These are phyloP conservation scores for Leucosporidium scottii DNA, from an alignment of 768 basidiomycete genomes.

Conservation along the genomic window DNA sequence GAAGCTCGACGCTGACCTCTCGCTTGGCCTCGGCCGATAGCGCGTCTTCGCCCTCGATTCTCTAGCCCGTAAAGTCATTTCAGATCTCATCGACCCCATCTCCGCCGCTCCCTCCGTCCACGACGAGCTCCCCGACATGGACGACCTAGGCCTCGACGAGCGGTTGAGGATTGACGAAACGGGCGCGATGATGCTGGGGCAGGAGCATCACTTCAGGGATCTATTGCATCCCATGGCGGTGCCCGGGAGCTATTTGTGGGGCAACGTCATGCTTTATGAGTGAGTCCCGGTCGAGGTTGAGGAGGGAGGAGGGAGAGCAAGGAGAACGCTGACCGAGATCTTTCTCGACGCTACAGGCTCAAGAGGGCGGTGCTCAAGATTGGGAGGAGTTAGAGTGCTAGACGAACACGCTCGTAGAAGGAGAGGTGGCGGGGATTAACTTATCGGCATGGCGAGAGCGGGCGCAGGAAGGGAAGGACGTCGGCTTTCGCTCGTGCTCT, in stretches of 20 bases:
- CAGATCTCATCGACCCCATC: slow-evolving; percentile 17
- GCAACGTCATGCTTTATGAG: slow-evolving; percentile 32
- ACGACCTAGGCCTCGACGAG: slow-evolving; percentile 25
- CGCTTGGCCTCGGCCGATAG: neutral
- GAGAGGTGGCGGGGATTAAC: too few species aligned
- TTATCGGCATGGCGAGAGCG: too few species aligned
- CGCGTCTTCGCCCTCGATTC: slow-evolving; percentile 31
- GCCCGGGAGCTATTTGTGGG: slow-evolving; percentile 32
- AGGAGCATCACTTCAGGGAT: slow-evolving; percentile 32
- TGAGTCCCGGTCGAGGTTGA: neutral
- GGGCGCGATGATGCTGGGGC: slow-evolving; percentile 25
- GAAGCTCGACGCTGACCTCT: neutral
- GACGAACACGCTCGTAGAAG: too few species aligned
- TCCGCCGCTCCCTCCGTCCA: neutral
- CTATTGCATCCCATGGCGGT: slow-evolving; percentile 30
- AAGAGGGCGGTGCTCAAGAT: slow-evolving; percentile 3
- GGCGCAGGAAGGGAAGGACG: too few species aligned
- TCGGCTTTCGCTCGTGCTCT: too few species aligned
- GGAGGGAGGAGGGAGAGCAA: neutral
- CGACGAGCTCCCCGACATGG: neutral
- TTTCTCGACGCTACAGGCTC: neutral
- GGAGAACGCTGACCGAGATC: neutral
- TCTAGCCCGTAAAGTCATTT: slow-evolving; percentile 25
- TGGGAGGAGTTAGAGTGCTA: neutral
- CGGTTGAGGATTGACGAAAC: slow-evolving; percentile 24